Evolutionary conservation across 2,329 filamentous ascomycete genomes (phyloP), one percentile per base, ranked within the genome.

Genomic region (Nemania sp.): DNA sequence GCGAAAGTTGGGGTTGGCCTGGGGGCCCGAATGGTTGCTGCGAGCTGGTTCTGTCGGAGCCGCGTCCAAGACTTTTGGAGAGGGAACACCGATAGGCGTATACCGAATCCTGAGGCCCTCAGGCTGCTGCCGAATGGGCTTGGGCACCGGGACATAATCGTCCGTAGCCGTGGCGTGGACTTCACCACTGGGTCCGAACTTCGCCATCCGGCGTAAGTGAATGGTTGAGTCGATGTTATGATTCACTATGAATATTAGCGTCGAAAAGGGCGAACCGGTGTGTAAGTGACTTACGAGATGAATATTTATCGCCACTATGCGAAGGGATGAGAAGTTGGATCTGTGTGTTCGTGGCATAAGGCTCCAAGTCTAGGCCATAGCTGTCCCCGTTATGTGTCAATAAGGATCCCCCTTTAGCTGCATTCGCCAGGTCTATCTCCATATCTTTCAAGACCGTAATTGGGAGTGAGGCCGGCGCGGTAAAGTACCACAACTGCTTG

Each of bases 401-500:
- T 12, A 89, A 71, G 4, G 80, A 63, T 30, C 80, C 75, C 12
- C 78, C 78, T 2, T 76, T 72, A 54, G 78, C 73, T 2, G 80
- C 77, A 47, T 80, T 77, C 52, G 83, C 80, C 63, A 83, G 67
- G 8, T 79, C 78, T 36, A 90, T 79, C 31, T 85, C 79, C 56
- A 90, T 74, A 59, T 86, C 79, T 66, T 84, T 81, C 41, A 91
- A 73, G 1, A 86, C 77, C 9, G 81, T 83, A 52, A 91, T 79
- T n/a, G 88, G 83, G 2, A 91, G 74, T 9, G 82, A 83, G 5
- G 84, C 80, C 2, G 89, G 89, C 3, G 86, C 85, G 8, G 86
- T 89, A 63, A 92, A 90, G 68, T 91, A 89, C 89, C 88, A 92
- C 54, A 91, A 77, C 68, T 91, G 85, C 74, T 90, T 91, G 58